These are phyloP conservation scores for Nakataea oryzae DNA, from an alignment of 2,329 filamentous ascomycete species.

Conservation along the genomic window DNA sequence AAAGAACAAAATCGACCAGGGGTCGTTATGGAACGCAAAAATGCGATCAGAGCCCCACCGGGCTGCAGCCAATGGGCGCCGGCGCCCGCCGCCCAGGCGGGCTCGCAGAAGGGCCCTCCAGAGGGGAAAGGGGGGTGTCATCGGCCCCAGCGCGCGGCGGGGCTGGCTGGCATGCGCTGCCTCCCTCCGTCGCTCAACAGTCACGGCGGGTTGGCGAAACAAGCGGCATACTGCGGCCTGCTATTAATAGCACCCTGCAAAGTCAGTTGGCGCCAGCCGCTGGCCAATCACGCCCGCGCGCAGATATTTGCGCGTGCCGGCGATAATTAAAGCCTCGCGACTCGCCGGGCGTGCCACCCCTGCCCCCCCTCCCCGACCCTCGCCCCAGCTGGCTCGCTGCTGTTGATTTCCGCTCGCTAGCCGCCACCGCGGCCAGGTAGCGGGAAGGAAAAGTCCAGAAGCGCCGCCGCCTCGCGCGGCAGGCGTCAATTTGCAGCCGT, in stretches of 20 bases:
- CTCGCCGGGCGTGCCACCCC: conserved; percentile 6
- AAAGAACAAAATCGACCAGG: neutral
- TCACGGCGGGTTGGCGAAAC: conserved; percentile 10
- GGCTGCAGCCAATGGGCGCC: neutral
- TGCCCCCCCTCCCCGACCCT: neutral
- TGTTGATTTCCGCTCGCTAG: neutral
- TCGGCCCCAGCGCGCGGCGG: neutral
- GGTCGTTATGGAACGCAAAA: neutral
- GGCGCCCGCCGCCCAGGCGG: neutral
- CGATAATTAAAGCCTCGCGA: conserved; percentile 15
- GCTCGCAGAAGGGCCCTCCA: neutral
- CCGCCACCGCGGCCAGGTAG: neutral
- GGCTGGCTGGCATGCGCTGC: neutral
- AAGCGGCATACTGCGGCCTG: conserved; percentile 7
- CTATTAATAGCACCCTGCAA: conserved; percentile 6
- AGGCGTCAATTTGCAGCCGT: neutral
- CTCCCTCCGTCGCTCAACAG: neutral
- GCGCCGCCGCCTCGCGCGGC: too few relatives aligned
- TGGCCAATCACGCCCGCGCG: conserved; percentile 8
- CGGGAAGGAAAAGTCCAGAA: neutral
- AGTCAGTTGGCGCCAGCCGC: conserved; percentile 6
- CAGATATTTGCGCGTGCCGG: conserved; percentile 9
- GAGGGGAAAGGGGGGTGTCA: neutral
- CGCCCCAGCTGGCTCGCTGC: neutral
- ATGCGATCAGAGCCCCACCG: neutral